phyloP scores from a whole-genome alignment of 2,329 filamentous ascomycete species.

The Huntiella savannae region DNA sequence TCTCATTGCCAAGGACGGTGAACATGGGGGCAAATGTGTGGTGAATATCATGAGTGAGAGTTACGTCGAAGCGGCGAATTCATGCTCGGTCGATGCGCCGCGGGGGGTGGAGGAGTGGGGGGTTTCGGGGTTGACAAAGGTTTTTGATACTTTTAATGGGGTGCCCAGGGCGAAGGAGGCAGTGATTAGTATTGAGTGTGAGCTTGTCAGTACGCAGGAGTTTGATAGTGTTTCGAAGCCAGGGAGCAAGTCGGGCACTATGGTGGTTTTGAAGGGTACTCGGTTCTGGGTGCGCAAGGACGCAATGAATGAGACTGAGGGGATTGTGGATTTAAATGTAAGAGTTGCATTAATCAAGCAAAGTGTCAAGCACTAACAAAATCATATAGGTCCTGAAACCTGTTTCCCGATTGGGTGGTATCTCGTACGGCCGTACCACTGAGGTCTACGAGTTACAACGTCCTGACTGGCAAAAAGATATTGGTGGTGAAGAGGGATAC shows the following conservation, averaged over 20 bases:
- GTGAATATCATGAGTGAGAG: slow-evolving; percentile 78
- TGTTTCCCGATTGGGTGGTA: slow-evolving; percentile 63
- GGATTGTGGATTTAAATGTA: slow-evolving; percentile 51
- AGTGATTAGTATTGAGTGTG: slow-evolving; percentile 65
- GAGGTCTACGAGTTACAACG: slow-evolving; percentile 55
- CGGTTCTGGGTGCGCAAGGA: slow-evolving; percentile 83
- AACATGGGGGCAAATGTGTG: slow-evolving; percentile 39
- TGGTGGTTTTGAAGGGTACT: slow-evolving; percentile 66
- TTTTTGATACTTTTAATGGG: slow-evolving; percentile 39
- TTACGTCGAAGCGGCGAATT: slow-evolving; percentile 75
- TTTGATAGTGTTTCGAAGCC: slow-evolving; percentile 54
- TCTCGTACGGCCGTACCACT: slow-evolving; percentile 56
- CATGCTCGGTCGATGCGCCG: slow-evolving; percentile 59
- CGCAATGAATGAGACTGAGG: slow-evolving; percentile 60
- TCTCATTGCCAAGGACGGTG: slow-evolving; percentile 37
- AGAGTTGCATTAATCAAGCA: slow-evolving; percentile 15
- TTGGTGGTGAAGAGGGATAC: slow-evolving; percentile 32
- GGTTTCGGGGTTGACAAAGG: slow-evolving; percentile 55
- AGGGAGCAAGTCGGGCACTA: slow-evolving; percentile 54
- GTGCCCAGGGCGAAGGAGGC: slow-evolving; percentile 62
- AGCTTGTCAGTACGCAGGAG: slow-evolving; percentile 53
- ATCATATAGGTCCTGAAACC: slow-evolving; percentile 44
- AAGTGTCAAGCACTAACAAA: not conserved
- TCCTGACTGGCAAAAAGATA: slow-evolving; percentile 34
- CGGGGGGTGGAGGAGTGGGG: slow-evolving; percentile 64